phyloP scores from a whole-genome alignment of 2,329 filamentous ascomycete species.

The Penicillium sclerotigenum region DNA sequence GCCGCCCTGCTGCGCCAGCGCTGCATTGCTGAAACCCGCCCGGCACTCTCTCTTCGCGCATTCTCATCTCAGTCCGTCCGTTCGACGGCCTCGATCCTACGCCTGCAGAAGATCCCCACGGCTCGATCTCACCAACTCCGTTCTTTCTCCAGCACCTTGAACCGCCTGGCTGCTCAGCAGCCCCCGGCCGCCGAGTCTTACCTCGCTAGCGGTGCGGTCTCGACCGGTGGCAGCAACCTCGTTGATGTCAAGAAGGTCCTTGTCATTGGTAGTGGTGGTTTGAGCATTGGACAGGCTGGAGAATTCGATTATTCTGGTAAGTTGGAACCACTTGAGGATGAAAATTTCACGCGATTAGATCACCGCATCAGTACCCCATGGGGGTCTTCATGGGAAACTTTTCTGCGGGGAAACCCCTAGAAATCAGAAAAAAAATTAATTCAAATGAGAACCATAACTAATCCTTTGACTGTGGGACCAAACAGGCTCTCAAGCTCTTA shows the following conservation, averaged over 20 bases:
- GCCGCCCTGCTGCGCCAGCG: slow-evolving; percentile 42
- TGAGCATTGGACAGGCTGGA: slow-evolving; percentile 95
- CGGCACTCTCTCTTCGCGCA: slow-evolving; percentile 37
- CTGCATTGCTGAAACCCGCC: slow-evolving; percentile 39
- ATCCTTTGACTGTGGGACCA: slow-evolving; percentile 10
- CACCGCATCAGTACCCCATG: background rate
- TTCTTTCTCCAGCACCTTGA: slow-evolving; percentile 42
- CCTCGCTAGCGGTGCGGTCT: slow-evolving; percentile 81
- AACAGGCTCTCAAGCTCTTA: slow-evolving; percentile 87
- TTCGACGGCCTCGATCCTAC: slow-evolving; percentile 33
- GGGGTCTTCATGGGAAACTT: background rate
- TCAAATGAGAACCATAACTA: slow-evolving; percentile 13
- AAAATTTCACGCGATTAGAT: background rate
- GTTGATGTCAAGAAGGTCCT: slow-evolving; percentile 96
- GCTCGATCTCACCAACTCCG: slow-evolving; percentile 44
- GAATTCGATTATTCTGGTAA: slow-evolving; percentile 98
- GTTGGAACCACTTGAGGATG: slow-evolving; percentile 34
- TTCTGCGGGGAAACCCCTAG: slow-evolving; percentile 8
- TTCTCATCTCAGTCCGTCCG: slow-evolving; percentile 38
- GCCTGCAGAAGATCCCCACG: slow-evolving; percentile 37
- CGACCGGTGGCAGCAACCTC: slow-evolving; percentile 67
- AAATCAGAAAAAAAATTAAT: no score
- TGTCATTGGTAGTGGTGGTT: slow-evolving; percentile 90
- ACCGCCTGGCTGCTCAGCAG: slow-evolving; percentile 53
- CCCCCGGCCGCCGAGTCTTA: slow-evolving; percentile 83